Evolutionary conservation across 441 rosid species (phyloP), one percentile per base, ranked within the genome.

Genomic region (Populus hybrid): DNA sequence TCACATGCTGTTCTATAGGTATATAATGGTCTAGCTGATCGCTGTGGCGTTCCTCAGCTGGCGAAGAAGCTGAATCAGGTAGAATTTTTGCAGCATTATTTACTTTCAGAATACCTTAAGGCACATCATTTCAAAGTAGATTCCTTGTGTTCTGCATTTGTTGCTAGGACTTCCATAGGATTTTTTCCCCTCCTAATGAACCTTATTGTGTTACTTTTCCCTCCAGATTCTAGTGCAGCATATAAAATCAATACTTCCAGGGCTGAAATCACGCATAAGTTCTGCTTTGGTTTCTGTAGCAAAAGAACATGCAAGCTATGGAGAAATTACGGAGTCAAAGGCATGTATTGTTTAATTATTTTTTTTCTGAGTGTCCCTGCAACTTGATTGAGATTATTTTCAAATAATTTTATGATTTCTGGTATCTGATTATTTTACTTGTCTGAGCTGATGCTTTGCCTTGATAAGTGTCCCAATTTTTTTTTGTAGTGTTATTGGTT

Each of bases 11-110:
- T 72, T 80, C 7, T 38, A 67, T 71, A 95, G 99, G 93, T 86
- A 73, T 95, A 95, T 88, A 91, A 82, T 79, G 89, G 92, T 85
- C 85, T 95, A 28, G 87, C 89, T 35, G 99, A 94, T 87, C 93
- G 93, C 24, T 90, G 97, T 88, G 97, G 99, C 36, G 85, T 94
- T 79, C 97, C 99, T 79, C 97, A 94, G 77, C 67, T 94, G 85
- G 99, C 97, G 23, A 95, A 91, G 87, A 95, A 91, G 84, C 82
- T 95, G 88, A 95, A 95, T 81, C 97, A 92, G 97, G 99, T 94
- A 85, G 36, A 57, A 53, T 11, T 18, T 69, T 50, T 75, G 65
- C 57, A 38, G 69, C 50, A 50, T 72, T 78, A 59, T 24, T 63
- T 69, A 69, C 34, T 34, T 38, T 21, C 70, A 46, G 21, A 78